Evolutionary conservation across 768 basidiomycete species (phyloP), one percentile per base, ranked within the genome.

Genomic region (Pleurotus pulmonarius): DNA sequence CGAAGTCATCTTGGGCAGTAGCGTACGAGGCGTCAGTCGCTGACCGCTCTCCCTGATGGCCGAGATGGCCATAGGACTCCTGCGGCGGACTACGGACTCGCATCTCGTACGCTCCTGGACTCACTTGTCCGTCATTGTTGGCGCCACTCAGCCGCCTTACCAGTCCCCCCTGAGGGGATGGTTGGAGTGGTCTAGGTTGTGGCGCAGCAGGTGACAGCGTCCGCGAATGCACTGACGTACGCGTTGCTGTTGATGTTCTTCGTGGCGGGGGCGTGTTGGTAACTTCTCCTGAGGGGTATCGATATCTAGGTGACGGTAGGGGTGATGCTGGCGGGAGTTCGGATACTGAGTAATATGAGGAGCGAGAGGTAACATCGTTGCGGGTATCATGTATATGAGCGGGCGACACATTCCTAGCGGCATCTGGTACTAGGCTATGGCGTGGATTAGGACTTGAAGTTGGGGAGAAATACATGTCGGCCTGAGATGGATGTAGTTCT

Each of bases 271-370:
- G 75, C 25, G 70, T 74, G 53, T 66, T 76, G 34, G 73, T 77
- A 4, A 79, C 64, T 58, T 81, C 78, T 5, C 79, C 81, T 37
- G 72, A 63, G 1, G 82, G 61, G 55, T 74, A 75, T 51, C 67
- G 73, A 65, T 80, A 81, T 56, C 74, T 67, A 4, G 83, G 72
- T 26, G 76, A 76, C 2, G 85, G 82, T 43, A 82, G 65, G 0
- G 87, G 86, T 4, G 87, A 87, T 11, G 83, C 76, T 3, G 75
- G 63, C 1, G 88, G 85, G 22, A 90, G 74, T 39, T 88, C 85
- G 4, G 79, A 87, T 5, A 75, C 80, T 16, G 88, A 87, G 65
- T 91, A 90, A 63, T 87, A 89, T 15, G 90, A 90, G 7, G 69
- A 59, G 38, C 38, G 39, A 25, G 37, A 34, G 11, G 37, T 56